Evolutionary conservation across 176 grass and related monocot genomes (phyloP), one percentile per base, ranked within the genome.

Genomic region (Tillandsia leiboldiana): DNA sequence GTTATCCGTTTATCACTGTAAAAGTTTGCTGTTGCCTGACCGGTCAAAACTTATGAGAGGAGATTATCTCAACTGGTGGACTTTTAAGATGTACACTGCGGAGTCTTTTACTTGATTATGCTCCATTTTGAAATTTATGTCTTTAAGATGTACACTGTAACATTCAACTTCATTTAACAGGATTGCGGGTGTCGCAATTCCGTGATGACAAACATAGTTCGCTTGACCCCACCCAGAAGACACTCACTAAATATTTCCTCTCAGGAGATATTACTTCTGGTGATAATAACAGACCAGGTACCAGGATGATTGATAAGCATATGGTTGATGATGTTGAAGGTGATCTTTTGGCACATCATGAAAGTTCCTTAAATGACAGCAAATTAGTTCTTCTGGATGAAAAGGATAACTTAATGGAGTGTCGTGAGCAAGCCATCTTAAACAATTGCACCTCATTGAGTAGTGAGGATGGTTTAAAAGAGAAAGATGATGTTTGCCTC

Each of bases 151-250:
- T n/a, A n/a, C n/a, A n/a, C n/a, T n/a, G 66, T 69, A 56, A 56
- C 8, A 26, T 61, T 48, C 23, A 68, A 24, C 42, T 84, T 58
- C 68, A 66, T 79, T 42, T 72, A 70, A 64, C 66, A 96, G 93
- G 93, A 15, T 49, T 96, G 57, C 81, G 93, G 11, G 90, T 96
- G 78, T 96, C 93, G 56, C 86, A 96, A 42, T 86, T 96, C 69
- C 50, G 56, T 53, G 91, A 91, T 28, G 88, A 91, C 51, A 88
- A 83, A 53, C 74, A 83, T 29, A 29, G 75, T 85, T 71, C 73
- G 65, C 63, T 65, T 75, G 79, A 68, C 65, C 79, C 77, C 49
- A 87, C 65, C 27, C 93, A 96, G 64, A 96, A 81, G 76, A 92
- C 93, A 49, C 71, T 96, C 29, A 81, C 83, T 75, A 82, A 61